A percentile compares a stretch with the other conserved stretches of the same genome.
phyloP scores from a whole-genome alignment of 2,329 filamentous ascomycete genomes.

The Pseudopyricularia javanii region DNA sequence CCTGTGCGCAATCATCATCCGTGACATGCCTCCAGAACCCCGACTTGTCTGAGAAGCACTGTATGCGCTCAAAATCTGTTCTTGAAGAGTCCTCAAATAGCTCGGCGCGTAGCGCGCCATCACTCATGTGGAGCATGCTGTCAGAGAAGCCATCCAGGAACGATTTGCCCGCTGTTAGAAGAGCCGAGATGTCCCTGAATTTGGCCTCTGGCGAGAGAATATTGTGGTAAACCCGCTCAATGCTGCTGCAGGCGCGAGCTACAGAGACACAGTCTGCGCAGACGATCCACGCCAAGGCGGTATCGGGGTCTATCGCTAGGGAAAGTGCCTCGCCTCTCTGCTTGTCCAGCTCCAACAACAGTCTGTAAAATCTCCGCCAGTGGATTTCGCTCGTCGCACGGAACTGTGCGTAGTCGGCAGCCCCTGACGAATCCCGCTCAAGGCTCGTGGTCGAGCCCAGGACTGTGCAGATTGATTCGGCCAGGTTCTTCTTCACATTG shows the following conservation, averaged over 20 bases:
- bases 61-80: conserved; percentile 62
- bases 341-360: conserved; percentile 77
- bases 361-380: conserved; percentile 82
- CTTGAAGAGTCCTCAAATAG: conserved; percentile 61
- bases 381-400: conserved; percentile 63
- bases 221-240: conserved; percentile 70
- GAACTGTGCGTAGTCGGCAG: conserved; percentile 66
- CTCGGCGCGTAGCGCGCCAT: conserved; percentile 56
- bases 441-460: conserved; percentile 59
- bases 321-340: conserved; percentile 72
- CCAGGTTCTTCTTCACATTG: conserved; percentile 43
- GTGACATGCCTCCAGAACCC: conserved; percentile 69
- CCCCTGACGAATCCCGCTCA: conserved; percentile 46
- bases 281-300: conserved; percentile 70
- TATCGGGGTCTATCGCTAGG: conserved; percentile 58
- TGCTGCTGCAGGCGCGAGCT: conserved; percentile 64
- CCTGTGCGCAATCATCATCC: conserved; percentile 64
- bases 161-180: conserved; percentile 56
- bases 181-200: conserved; percentile 40
- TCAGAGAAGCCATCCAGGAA: conserved; percentile 63
- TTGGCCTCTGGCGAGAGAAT: conserved; percentile 32
- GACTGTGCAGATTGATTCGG: conserved; percentile 64
- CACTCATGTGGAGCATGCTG: conserved; percentile 55
- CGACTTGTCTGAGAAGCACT: conserved; percentile 65
- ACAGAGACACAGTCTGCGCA: conserved; percentile 72